These are phyloP conservation scores for Cephaloascus fragrans DNA, from an alignment of 805 yeast species.

Conservation along the genomic window DNA sequence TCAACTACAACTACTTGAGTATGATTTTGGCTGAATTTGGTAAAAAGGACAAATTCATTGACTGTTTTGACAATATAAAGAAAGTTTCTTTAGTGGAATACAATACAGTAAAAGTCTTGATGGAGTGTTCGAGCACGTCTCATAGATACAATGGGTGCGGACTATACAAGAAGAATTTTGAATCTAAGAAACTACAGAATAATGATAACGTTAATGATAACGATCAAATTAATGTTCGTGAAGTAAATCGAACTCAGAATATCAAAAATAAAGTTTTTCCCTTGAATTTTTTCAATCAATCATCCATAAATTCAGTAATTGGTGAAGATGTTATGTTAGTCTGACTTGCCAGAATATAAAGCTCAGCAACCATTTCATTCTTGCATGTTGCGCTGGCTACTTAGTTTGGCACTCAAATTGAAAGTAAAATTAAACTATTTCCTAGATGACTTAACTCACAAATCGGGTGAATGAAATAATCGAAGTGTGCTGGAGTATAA, in stretches of 20 bases:
- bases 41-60: neutral
- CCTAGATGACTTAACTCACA: too few species aligned
- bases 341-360: too few species aligned
- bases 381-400: too few species aligned
- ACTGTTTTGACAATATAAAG: neutral
- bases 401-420: too few species aligned
- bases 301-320: neutral
- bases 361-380: too few species aligned
- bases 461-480: too few species aligned
- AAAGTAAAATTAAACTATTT: too few species aligned
- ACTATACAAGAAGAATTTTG: neutral
- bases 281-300: neutral
- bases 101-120: neutral
- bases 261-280: neutral
- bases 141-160: neutral
- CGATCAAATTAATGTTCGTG: too few species aligned
- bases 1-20: constrained; percentile 7
- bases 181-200: too few species aligned
- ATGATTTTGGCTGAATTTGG: neutral
- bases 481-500: too few species aligned
- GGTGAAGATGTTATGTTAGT: neutral
- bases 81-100: neutral
- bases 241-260: too few species aligned
- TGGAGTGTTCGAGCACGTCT: neutral
- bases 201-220: too few species aligned